phyloP scores from a whole-genome alignment of 1,284 basidiomycete species.

The Coniferiporia sulphurascens region DNA sequence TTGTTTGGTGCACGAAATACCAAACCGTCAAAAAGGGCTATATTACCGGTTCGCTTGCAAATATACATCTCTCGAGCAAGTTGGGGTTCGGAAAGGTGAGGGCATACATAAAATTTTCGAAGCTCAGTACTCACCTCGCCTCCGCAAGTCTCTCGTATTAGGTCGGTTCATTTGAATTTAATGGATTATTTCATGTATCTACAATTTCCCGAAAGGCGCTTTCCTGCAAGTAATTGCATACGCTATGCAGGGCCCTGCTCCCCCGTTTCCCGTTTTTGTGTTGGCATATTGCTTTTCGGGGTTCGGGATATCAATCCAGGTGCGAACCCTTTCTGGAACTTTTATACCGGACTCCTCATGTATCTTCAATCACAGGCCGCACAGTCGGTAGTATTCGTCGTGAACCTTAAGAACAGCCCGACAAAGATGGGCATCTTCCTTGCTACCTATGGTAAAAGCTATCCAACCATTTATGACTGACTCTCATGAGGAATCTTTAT shows the following conservation, averaged over 20 bases:
- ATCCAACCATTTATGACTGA: neutral
- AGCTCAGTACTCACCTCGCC: neutral
- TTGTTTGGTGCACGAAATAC: neutral
- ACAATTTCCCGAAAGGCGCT: neutral
- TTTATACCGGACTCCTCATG: neutral
- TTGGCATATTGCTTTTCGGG: neutral
- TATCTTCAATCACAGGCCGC: neutral
- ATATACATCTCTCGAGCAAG: neutral
- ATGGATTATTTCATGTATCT: neutral
- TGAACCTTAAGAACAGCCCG: neutral
- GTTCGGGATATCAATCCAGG: slow-evolving; percentile 5
- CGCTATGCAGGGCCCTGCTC: slow-evolving; percentile 1
- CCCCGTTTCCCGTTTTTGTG: slow-evolving; percentile 3
- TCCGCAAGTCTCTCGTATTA: neutral
- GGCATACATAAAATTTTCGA: neutral
- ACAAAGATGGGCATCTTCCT: slow-evolving; percentile 5
- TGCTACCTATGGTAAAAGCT: neutral
- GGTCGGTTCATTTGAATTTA: neutral
- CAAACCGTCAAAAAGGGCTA: neutral
- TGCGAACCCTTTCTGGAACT: neutral
- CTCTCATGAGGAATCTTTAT: neutral
- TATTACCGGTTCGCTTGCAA: neutral
- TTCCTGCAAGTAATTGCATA: neutral
- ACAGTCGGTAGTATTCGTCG: neutral
- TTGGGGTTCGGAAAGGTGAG: slow-evolving; percentile 3